A percentile compares a stretch with the other conserved stretches of the same genome.
Conservation (phyloP, 2,329 filamentous ascomycete genomes). For the Akanthomyces uredinophilus region DNA sequence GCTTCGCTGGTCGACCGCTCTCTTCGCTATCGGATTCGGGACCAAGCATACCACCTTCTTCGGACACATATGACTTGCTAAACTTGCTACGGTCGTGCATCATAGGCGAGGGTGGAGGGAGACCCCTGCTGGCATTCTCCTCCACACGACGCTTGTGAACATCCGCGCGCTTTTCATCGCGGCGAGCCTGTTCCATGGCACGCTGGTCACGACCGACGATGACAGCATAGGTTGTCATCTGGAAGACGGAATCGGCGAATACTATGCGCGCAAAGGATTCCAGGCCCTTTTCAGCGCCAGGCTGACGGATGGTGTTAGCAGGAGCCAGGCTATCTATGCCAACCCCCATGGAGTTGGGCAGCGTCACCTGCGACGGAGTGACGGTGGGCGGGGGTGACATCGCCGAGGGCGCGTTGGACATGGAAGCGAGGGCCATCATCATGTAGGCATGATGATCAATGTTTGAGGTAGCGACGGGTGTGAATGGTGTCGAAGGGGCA, state of each 20-base stretch:
- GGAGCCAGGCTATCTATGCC: conserved; percentile 25
- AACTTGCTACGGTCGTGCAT: conserved; percentile 49
- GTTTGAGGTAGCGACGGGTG: conserved; percentile 27
- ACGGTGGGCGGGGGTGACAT: conserved; percentile 41
- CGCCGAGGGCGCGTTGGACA: conserved; percentile 31
- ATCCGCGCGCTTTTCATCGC: conserved; percentile 44
- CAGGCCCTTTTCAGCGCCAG: conserved; percentile 37
- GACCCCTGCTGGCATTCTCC: conserved; percentile 42
- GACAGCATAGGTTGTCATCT: conserved; percentile 70
- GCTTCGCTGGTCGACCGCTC: conserved; percentile 40
- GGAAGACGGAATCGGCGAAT: conserved; percentile 71
- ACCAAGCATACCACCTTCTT: conserved; percentile 64
- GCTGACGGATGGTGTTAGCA: conserved; percentile 30
- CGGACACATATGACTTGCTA: conserved; percentile 62
- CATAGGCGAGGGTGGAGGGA: conserved; percentile 48
- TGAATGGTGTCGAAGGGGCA: conserved; percentile 30
- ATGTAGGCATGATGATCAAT: conserved; percentile 37
- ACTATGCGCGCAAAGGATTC: conserved; percentile 58
- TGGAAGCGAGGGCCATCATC: conserved; percentile 41
- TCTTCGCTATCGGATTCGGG: conserved; percentile 55
- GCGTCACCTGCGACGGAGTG: conserved; percentile 41
- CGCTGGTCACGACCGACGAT: conserved; percentile 67
- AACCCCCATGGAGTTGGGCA: conserved; percentile 33
- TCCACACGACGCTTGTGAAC: conserved; percentile 40
- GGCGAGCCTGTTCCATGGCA: conserved; percentile 50